phyloP scores from a whole-genome alignment of 208 protist species.

The Porcisia hertigi region DNA sequence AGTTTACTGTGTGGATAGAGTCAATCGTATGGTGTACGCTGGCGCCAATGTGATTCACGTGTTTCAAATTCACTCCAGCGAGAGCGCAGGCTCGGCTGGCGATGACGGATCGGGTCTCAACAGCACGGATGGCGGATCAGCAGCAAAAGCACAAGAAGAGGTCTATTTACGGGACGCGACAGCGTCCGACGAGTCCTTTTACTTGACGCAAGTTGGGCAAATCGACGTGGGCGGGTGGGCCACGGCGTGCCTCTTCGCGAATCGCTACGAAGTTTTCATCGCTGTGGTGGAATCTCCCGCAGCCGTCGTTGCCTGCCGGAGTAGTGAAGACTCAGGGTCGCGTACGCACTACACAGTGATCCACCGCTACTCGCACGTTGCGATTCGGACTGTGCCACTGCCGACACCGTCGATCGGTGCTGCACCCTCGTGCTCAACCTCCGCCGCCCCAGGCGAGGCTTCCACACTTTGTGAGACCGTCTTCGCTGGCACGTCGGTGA shows the following conservation, averaged over 20 bases:
- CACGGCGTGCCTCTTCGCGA: conserved; percentile 39
- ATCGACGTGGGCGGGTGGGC: conserved; percentile 16
- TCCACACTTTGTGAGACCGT: neutral
- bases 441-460: neutral
- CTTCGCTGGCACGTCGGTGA: neutral
- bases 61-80: neutral
- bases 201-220: neutral
- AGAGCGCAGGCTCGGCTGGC: neutral
- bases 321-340: neutral
- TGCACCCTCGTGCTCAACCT: neutral
- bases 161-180: neutral
- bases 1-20: conserved; percentile 24
- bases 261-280: conserved; percentile 31
- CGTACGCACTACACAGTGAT: conserved; percentile 5
- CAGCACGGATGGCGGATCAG: neutral
- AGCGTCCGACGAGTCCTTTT: neutral
- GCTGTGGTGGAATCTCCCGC: neutral
- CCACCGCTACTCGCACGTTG: conserved; percentile 3
- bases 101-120: neutral
- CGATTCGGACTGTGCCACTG: neutral
- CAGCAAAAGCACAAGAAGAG: neutral
- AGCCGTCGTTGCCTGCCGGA: neutral
- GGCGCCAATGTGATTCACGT: conserved; percentile 23
- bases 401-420: no score
- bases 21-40: conserved; percentile 18